Evolutionary conservation across 495 filamentous ascomycete genomes (phyloP).

Genomic region (Penicillium fimorum): DNA sequence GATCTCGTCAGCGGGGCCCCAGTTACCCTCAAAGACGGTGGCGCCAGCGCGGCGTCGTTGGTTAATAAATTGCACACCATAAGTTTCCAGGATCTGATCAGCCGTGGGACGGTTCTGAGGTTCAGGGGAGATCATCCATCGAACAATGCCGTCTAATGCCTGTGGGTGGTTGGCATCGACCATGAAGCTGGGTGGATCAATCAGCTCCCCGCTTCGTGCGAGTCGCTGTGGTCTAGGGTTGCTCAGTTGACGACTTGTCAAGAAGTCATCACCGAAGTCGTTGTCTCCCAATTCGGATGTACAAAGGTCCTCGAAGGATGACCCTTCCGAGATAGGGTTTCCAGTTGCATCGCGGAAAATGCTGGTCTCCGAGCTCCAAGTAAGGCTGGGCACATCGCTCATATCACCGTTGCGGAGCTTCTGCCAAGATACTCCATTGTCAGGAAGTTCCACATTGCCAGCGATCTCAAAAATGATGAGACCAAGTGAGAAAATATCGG

Average conservation of each 20-base stretch:
- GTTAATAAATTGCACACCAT: slow-evolving; percentile 74
- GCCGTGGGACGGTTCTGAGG: slow-evolving; percentile 72
- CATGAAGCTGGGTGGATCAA: slow-evolving; percentile 85
- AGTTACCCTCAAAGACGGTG: slow-evolving; percentile 91
- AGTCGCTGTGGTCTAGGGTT: slow-evolving; percentile 30
- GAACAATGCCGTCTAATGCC: slow-evolving; percentile 80
- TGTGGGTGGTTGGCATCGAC: slow-evolving; percentile 61
- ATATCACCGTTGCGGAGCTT: slow-evolving; percentile 83
- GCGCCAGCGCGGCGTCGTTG: slow-evolving; percentile 75
- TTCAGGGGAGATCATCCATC: slow-evolving; percentile 80
- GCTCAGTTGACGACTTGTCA: slow-evolving; percentile 26
- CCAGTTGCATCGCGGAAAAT: slow-evolving; percentile 75
- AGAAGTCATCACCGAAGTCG: slow-evolving; percentile 38
- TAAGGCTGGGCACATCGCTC: slow-evolving; percentile 79
- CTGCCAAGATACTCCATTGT: slow-evolving; percentile 88
- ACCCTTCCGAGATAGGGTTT: slow-evolving; percentile 52
- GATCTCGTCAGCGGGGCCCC: slow-evolving; percentile 78
- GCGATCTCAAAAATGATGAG: slow-evolving; percentile 93
- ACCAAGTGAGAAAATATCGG: slow-evolving; percentile 90
- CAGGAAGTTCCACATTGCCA: slow-evolving; percentile 84
- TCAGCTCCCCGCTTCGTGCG: slow-evolving; percentile 62
- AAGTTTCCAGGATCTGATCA: slow-evolving; percentile 64
- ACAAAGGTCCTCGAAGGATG: slow-evolving; percentile 52
- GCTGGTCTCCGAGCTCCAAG: slow-evolving; percentile 67
- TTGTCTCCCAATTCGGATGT: slow-evolving; percentile 50